Conservation (phyloP, 306 rosid species). For the Medicago lupulina region DNA sequence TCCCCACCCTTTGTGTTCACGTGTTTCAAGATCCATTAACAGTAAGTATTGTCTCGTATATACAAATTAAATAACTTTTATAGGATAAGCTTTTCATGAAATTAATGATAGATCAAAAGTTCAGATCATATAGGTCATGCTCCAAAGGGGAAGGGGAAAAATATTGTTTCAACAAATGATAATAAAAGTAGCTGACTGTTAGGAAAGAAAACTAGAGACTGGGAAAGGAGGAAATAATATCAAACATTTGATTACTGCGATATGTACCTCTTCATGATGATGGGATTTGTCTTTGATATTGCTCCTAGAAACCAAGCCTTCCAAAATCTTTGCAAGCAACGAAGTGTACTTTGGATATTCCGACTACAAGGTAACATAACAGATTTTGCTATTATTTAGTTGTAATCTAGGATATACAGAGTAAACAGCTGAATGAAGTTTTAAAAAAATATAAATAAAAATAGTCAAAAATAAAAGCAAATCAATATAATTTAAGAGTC, state of each 20-base stretch:
- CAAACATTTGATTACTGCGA: constrained; percentile 20
- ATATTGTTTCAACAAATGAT: background rate
- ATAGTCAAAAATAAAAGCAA: background rate
- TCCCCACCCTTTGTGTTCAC: constrained; percentile 10
- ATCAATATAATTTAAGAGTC: constrained; percentile 12
- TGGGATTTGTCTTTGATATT: constrained; percentile 58
- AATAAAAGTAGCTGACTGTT: background rate
- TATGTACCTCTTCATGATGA: constrained; percentile 70
- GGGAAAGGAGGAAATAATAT: background rate
- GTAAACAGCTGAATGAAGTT: constrained; percentile 17
- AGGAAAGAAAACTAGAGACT: constrained; percentile 19
- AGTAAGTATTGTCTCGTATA: background rate
- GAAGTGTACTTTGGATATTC: constrained; percentile 88
- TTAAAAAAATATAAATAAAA: background rate
- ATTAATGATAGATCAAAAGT: constrained; percentile 4
- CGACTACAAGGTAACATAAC: constrained; percentile 62
- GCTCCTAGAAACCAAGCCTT: constrained; percentile 69
- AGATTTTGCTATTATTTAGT: constrained; percentile 31
- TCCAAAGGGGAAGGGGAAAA: background rate
- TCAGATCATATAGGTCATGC: constrained; percentile 22
- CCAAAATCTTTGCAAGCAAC: constrained; percentile 83
- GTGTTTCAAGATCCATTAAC: constrained; percentile 1
- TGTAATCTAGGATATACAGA: constrained; percentile 26
- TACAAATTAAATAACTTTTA: constrained; percentile 2
- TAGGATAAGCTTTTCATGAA: constrained; percentile 1